These are phyloP conservation scores for Talaromyces sp. DNA, from an alignment of 2,329 filamentous ascomycete genomes.

Conservation along the genomic window DNA sequence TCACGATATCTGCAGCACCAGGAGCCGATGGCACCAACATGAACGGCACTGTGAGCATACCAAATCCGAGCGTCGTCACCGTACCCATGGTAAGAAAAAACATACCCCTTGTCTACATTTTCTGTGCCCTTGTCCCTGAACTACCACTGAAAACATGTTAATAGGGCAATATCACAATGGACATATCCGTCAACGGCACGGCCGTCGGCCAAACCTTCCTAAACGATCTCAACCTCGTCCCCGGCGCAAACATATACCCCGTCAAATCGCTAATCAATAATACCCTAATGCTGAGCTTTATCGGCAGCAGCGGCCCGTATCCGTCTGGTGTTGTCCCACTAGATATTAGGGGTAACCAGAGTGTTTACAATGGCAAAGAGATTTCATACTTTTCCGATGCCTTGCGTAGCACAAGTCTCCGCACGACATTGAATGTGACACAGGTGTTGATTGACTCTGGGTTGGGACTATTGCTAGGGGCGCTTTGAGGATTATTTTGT, in stretches of 20 bases:
- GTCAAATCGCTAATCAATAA: slow-evolving; percentile 50
- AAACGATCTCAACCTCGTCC: slow-evolving; percentile 47
- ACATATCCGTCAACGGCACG: slow-evolving; percentile 45
- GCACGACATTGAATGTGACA: slow-evolving; percentile 42
- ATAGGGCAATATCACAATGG: slow-evolving; percentile 52
- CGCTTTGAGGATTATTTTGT: neutral
- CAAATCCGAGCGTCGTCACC: slow-evolving; percentile 57
- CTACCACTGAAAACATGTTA: too few relatives aligned
- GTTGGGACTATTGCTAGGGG: neutral
- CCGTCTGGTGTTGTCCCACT: slow-evolving; percentile 48
- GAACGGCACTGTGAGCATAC: slow-evolving; percentile 51
- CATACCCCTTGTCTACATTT: neutral
- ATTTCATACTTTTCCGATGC: slow-evolving; percentile 53
- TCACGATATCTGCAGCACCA: slow-evolving; percentile 41
- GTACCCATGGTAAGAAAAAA: slow-evolving; percentile 45
- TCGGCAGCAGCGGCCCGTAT: slow-evolving; percentile 29
- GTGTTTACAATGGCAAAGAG: slow-evolving; percentile 45
- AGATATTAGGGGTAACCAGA: slow-evolving; percentile 47
- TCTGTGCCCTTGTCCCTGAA: too few relatives aligned
- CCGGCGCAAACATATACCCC: slow-evolving; percentile 50
- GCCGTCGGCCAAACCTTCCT: slow-evolving; percentile 49
- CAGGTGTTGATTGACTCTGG: slow-evolving; percentile 22
- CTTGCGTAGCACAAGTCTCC: slow-evolving; percentile 43
- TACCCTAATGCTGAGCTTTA: slow-evolving; percentile 25
- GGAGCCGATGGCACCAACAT: slow-evolving; percentile 49